phyloP scores from a whole-genome alignment of 2,329 filamentous ascomycete genomes.

The Elsinoe batatas region DNA sequence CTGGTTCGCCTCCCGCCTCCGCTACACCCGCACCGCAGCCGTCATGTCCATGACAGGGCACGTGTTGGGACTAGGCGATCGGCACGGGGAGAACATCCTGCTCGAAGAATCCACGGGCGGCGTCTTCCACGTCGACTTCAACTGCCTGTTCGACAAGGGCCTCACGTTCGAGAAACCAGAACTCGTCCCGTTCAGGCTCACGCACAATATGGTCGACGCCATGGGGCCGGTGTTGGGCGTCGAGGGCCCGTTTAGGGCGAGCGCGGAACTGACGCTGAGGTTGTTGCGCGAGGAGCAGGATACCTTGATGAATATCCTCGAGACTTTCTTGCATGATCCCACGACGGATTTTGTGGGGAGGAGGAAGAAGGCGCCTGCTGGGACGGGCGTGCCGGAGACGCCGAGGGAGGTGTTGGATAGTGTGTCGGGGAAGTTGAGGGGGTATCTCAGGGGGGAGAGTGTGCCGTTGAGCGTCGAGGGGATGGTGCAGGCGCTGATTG shows the following conservation, averaged over 20 bases:
- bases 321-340: constrained; percentile 94
- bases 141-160: constrained; percentile 97
- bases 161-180: constrained; percentile 92
- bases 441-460: constrained; percentile 73
- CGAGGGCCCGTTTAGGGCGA: constrained; percentile 82
- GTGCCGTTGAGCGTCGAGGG: constrained; percentile 92
- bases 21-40: constrained; percentile 86
- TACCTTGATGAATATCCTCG: constrained; percentile 91
- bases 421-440: constrained; percentile 77
- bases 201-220: constrained; percentile 96
- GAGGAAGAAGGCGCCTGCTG: constrained; percentile 45
- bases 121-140: constrained; percentile 97
- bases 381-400: constrained; percentile 51
- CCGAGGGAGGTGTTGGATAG: constrained; percentile 77
- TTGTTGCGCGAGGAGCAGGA: constrained; percentile 87
- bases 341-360: constrained; percentile 86
- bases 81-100: constrained; percentile 94
- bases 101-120: constrained; percentile 90
- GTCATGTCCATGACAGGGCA: constrained; percentile 99
- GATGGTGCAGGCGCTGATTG: constrained; percentile 91
- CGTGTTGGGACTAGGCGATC: constrained; percentile 82
- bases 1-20: constrained; percentile 82
- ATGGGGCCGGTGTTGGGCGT: constrained; percentile 84
- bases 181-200: constrained; percentile 87
- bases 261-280: constrained; percentile 76